A percentile compares a stretch with the other conserved stretches of the same genome.
Conservation (phyloP, 108 stramenopile species). For the Pseudonitzschia delicatissima region DNA sequence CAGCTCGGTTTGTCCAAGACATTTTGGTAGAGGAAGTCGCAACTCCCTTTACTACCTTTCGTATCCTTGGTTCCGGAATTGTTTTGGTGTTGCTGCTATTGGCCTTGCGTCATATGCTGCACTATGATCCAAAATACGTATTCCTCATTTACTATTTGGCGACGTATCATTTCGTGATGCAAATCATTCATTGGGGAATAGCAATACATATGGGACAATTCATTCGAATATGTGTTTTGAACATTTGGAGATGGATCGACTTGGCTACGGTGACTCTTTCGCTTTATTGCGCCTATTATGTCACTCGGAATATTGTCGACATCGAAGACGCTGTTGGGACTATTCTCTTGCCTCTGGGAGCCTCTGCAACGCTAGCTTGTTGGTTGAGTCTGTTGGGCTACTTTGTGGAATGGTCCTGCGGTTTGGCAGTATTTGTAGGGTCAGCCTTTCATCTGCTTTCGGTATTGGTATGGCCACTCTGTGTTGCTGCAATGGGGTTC, state of each 20-base stretch:
- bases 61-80: slow-evolving; percentile 27
- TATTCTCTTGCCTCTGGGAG: slow-evolving; percentile 17
- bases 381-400: slow-evolving; percentile 43
- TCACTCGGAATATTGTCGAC: slow-evolving; percentile 4
- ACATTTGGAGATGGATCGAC: slow-evolving; percentile 39
- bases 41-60: slow-evolving; percentile 18
- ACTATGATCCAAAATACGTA: slow-evolving; percentile 3
- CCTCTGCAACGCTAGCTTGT: slow-evolving; percentile 32
- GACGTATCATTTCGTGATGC: slow-evolving; percentile 21
- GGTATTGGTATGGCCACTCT: slow-evolving; percentile 39
- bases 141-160: slow-evolving; percentile 16
- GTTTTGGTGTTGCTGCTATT: slow-evolving; percentile 25
- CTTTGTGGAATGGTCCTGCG: slow-evolving; percentile 37
- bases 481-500: slow-evolving; percentile 18
- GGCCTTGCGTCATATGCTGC: slow-evolving; percentile 32
- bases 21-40: slow-evolving; percentile 36
- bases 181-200: slow-evolving; percentile 26
- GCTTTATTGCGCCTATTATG: slow-evolving; percentile 7
- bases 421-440: slow-evolving; percentile 43
- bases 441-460: slow-evolving; percentile 20
- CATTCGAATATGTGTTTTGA: slow-evolving; percentile 23
- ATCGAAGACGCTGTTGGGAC: neutral
- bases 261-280: slow-evolving; percentile 22
- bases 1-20: slow-evolving; percentile 31
- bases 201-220: slow-evolving; percentile 22